Base-by-base conservation (phyloP, 139 green algal genomes). In the Nannochloris sp. region DNA sequence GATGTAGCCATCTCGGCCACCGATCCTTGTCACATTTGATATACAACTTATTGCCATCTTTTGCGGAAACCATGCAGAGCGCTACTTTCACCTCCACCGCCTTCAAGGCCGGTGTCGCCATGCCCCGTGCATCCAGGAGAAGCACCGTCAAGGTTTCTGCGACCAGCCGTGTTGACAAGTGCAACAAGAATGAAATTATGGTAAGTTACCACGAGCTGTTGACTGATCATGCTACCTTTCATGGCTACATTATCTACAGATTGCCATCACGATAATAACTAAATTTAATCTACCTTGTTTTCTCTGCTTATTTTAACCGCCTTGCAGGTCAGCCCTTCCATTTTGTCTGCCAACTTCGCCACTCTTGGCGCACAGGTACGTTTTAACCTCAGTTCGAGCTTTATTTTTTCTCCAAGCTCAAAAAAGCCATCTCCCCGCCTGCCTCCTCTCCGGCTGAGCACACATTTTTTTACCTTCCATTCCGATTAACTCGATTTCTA, bases 281-380 rank as follows among this genome's bases (percentile, higher is more conserved):
- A 24, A 30, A 5, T 36, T 31, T 51, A 4, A 30, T 67, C 5
- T 10, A 6, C 45, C 37, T 6, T 35, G 15, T 8, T 42, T 6
- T 3, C 15, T 34, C 27, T 57, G 10, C 51, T 12, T 33, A 2
- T 6, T 8, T 58, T 32, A 23, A 19, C 32, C 15, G 9, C 6
- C 7, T 24, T 46, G 68, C 63, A 75, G 68, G 91, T 97, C 9
- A 91, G 87, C 6, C 92, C 92, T 30, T 97, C 91, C 27, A 98
- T 98, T 64, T 78, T 98, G 54, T 95, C 85, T 4, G 92, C 93
- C 34, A 86, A 99, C 81, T 99, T 99, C 70, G 63, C 94, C 33
- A 90, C 69, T 36, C 87, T 99, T 30, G 94, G 94, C 48, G 89
- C 87, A 33, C 81, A 97, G 85, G 90, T 96, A 55, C 27, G 79